Percentiles rank a stretch among this genome's conserved stretches.
Evolutionary conservation across 1,139 yeast genomes (phyloP).

Genomic region (Tardiomyces depauwii): DNA sequence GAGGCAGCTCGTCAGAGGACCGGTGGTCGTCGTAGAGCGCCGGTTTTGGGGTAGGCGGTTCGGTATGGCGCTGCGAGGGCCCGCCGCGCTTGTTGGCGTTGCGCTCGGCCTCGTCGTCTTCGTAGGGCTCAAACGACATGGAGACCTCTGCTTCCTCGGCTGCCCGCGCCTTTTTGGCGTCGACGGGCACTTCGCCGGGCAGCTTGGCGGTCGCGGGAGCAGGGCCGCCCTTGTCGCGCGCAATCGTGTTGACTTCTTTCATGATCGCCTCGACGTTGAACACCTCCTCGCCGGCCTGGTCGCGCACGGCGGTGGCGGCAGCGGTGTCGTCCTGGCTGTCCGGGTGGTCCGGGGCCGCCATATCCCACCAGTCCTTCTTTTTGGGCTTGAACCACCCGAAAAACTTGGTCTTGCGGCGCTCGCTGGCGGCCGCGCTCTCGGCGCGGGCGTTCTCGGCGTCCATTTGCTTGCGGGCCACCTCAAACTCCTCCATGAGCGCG

Average conservation of each 20-base stretch:
- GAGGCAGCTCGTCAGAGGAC: not conserved
- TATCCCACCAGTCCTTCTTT: conserved; percentile 84
- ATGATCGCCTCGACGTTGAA: conserved; percentile 31
- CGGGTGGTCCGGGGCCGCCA: conserved; percentile 30
- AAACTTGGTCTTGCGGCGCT: conserved; percentile 21
- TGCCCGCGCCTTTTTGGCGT: not conserved
- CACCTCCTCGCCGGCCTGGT: conserved; percentile 6
- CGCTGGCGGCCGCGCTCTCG: conserved; percentile 1
- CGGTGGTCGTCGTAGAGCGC: not conserved
- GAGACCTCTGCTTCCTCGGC: not conserved
- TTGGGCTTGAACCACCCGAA: conserved; percentile 68
- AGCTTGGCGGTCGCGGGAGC: not conserved
- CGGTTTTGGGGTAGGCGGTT: too few species aligned
- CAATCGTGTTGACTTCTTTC: conserved; percentile 19
- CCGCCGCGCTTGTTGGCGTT: not conserved
- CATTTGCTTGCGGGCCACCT: conserved; percentile 58
- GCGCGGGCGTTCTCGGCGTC: conserved; percentile 17
- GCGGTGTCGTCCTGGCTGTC: not conserved
- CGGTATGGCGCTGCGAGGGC: too few species aligned
- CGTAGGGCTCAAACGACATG: not conserved
- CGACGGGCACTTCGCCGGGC: not conserved
- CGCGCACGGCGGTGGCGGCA: not conserved
- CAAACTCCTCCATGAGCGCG: conserved; percentile 70
- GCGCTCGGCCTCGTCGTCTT: not conserved
- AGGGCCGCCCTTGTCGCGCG: not conserved